Base-by-base conservation (phyloP, 2,329 filamentous ascomycete genomes). In the Diplodia corticola region DNA sequence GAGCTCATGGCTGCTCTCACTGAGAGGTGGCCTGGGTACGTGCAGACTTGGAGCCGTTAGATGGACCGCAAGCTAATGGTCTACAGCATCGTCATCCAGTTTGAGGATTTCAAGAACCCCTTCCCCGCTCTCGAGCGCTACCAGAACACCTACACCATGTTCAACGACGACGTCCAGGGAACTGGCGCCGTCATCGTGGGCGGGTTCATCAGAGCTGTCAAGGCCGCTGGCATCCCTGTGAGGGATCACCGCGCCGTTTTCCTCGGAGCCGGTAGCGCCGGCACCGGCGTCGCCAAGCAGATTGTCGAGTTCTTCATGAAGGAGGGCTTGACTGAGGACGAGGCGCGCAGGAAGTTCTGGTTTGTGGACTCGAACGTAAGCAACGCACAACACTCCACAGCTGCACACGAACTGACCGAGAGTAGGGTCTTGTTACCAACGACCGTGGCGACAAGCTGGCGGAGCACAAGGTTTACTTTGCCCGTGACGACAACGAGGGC, bases 81-180 rank as follows among this genome's bases (percentile, higher is more conserved):
- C 66, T 70, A 68, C 72, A 86, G 86, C 69, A 89, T 90, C 71
- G 87, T 90, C 70, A 91, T 98, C 69, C 95, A 98, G 78, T 98
- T 97, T 73, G 94, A 98, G 68, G 95, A 98, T 76, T 98, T 97
- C 80, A 96, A 98, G 84, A 96, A 94, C 74, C 94, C 95, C 54
- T 99, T 98, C 86, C 90, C 91, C 69, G 94, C 96, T 74, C 86
- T 98, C 48, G 91, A 95, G 77, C 88, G 92, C 68, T 98, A 98
- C 82, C 90, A 92, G 72, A 85, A 93, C 77, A 86, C 85, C 70
- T 94, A 97, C 84, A 93, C 91, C 79, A 96, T 92, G 85, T 99
- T 99, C 87, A 98, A 98, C 79, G 95, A 98, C 76, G 94, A 99
- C 77, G 95, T 99, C 76, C 94, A 98, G 83, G 94, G 94, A 71